Evolutionary conservation across 164 flowering plant genomes (phyloP).

Genomic region (Cinnamomum micranthum): DNA sequence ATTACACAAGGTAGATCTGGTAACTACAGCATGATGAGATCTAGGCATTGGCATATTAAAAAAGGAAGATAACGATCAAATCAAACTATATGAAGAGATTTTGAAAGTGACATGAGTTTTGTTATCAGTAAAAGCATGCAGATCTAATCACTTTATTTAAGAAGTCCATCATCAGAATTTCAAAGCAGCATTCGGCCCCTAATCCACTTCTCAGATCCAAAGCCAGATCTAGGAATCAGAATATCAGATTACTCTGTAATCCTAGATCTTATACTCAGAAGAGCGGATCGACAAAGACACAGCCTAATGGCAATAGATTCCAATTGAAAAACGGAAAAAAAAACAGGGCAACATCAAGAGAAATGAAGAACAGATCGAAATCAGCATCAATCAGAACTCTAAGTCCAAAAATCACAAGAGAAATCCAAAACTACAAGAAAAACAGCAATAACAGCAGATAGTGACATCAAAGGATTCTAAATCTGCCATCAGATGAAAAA

Average conservation of each 20-base stretch:
- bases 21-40: not conserved
- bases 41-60: not conserved
- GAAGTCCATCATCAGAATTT: not conserved
- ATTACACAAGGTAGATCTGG: not conserved
- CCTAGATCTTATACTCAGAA: constrained; percentile 3
- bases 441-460: not conserved
- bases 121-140: not conserved
- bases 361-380: not conserved
- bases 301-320: not conserved
- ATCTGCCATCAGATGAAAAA: not conserved
- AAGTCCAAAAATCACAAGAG: not conserved
- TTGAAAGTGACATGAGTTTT: not conserved
- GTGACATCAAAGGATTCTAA: not conserved
- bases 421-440: not conserved
- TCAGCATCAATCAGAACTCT: not conserved
- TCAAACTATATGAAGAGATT: not conserved
- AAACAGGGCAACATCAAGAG: not conserved
- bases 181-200: not conserved
- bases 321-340: not conserved
- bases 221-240: constrained; percentile 3
- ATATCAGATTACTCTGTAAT: not conserved
- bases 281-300: not conserved
- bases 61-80: too few species aligned
- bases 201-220: not conserved
- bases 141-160: not conserved